Evolutionary conservation across 106 monocot species (phyloP), one percentile per base, ranked within the genome.

Genomic region (Dioscorea zingiberensis): DNA sequence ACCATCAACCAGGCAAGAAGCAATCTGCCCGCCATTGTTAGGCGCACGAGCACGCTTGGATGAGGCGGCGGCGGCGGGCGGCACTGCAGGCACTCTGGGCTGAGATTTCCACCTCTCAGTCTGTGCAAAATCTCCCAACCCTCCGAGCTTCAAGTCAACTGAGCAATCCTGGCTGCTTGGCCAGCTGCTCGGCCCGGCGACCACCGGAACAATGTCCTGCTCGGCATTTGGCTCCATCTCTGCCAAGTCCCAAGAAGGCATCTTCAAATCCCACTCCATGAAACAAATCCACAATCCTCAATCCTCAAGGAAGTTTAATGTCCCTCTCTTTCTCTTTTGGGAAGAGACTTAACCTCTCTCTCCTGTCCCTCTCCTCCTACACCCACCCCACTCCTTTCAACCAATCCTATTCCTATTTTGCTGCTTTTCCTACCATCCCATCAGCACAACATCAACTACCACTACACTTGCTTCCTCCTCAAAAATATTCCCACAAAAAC

Each of bases 191-290:
- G 56, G 19, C 78, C 75, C 18, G 7, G 18, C 51, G 15, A 64
- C 18, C 38, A 62, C 61, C 16, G 74, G 59, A 14, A 73, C 75
- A n/a, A 71, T 59, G 69, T 54, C 73, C n/a, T 60, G 71, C n/a
- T 74, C 76, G 11, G 65, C 30, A 28, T 69, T 71, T 13, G 49
- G 63, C 57, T 78, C 78, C 55, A 87, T 61, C 56, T 92, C 91
- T 10, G 74, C 22, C 11, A 84, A 64, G 29, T 87, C 91, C 86
- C 83, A 84, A 29, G 84, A 53, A 21, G 83, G 70, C 65, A 81
- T 81, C 76, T 91, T 86, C 70, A 68, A 56, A 16, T 83, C 78
- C 90, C 86, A 87, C 25, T 84, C 91, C 87, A 87, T 91, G 25
- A 72, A 60, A 60, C 22, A 62, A 67, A 69, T 24, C 71, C 58